Base-by-base conservation (phyloP, 1,284 basidiomycete species). In the Phlebopus sp. region DNA sequence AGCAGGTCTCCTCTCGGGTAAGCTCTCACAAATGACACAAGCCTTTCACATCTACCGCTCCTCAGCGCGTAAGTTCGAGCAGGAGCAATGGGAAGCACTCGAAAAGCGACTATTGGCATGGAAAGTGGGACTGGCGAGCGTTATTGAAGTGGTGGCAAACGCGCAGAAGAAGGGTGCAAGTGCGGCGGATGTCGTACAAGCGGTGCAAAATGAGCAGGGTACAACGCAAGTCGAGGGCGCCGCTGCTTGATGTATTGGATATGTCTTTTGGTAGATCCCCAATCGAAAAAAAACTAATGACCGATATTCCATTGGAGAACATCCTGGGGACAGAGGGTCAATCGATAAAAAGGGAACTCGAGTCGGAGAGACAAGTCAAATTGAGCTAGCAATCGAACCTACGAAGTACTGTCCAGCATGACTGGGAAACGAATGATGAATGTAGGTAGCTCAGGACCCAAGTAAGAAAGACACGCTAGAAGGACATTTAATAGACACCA, bases 11-110 rank as follows among this genome's bases (percentile, higher is more conserved):
- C 67, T 96, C 39, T 81, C 81, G 32, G 93, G 90, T 19, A 92
- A 92, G 60, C 82, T 97, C 35, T 90, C 90, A 4, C 93, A 96
- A 66, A 85, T 86, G 3, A 76, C 81, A 8, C 83, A 88, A 55
- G 82, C 81, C 29, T 73, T 96, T 44, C 84, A 84, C 53, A 79
- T 97, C 55, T 81, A 81, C 46, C 84, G 84, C 32, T 86, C 92
- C 1, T 85, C 86, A 2, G 81, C 90, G 1, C 84, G 90, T 47
- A 75, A 79, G 25, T 95, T 96, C 62, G 88, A 87, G 57, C 72
- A 74, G 30, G 76, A 78, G 48, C 88, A 96, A 67, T 97, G 93
- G 93, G 78, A 85, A 63, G 74, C 79, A 18, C 77, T 97, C 37
- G 89, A 92, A 68, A 82, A 82, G 64, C 78, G 92, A 30, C 69